Evolutionary conservation across 164 flowering plant genomes (phyloP).

Genomic region (Cinnamomum micranthum): DNA sequence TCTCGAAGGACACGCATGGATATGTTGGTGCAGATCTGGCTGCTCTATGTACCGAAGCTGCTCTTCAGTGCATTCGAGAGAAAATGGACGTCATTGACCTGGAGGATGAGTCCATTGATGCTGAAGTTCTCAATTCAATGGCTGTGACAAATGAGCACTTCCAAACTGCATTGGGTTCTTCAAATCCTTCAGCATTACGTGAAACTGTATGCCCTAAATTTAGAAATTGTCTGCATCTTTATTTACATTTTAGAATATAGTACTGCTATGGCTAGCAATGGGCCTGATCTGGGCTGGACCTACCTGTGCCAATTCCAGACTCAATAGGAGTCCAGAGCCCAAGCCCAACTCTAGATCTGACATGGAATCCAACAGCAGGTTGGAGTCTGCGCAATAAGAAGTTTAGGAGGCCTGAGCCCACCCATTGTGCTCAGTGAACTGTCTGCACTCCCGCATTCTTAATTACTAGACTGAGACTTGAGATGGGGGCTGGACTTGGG

Average conservation of each 20-base stretch:
- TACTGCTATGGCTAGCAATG: no score
- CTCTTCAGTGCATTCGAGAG: constrained; percentile 69
- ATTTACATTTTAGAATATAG: background rate
- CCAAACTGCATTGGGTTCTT: constrained; percentile 50
- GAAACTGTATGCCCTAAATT: constrained; percentile 44
- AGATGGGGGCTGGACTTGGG: no score
- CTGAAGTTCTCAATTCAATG: constrained; percentile 66
- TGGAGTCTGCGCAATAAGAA: no score
- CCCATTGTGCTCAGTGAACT: no score
- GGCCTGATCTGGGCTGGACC: no score
- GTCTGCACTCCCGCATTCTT: no score
- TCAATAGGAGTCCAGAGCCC: no score
- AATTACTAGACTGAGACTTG: no score
- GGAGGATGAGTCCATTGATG: constrained; percentile 65
- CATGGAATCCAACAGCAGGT: no score
- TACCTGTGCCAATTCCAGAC: no score
- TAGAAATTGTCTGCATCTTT: background rate
- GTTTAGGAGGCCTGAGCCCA: no score
- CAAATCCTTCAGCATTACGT: constrained; percentile 63
- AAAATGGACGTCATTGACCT: constrained; percentile 69
- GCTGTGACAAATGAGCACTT: constrained; percentile 69
- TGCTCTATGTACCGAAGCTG: constrained; percentile 70
- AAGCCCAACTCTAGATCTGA: no score
- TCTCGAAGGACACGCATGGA: constrained; percentile 61
- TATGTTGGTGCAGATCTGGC: constrained; percentile 77